phyloP scores from a whole-genome alignment of 768 basidiomycete genomes.

The Kwoniella botswanensis region DNA sequence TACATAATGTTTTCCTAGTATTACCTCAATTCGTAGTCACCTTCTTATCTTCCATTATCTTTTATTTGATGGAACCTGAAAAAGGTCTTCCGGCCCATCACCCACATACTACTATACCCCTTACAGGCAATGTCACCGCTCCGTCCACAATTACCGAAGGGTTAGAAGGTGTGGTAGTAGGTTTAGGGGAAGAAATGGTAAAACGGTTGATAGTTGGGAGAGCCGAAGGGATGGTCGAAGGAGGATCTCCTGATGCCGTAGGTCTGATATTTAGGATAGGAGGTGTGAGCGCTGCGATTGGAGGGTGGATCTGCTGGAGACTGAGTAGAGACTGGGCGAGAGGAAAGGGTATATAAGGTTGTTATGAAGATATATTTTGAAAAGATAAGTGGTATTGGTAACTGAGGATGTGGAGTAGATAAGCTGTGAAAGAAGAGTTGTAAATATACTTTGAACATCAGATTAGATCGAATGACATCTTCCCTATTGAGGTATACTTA shows the following conservation, averaged over 20 bases:
- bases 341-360: slow-evolving; percentile 27
- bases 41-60: slow-evolving; percentile 80
- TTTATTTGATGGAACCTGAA: slow-evolving; percentile 77
- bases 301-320: slow-evolving; percentile 29
- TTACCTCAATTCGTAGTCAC: slow-evolving; percentile 93
- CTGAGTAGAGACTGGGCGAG: slow-evolving; percentile 28
- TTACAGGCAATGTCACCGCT: slow-evolving; percentile 54
- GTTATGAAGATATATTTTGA: neutral
- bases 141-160: slow-evolving; percentile 56
- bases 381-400: neutral
- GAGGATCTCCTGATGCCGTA: slow-evolving; percentile 67
- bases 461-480: no score
- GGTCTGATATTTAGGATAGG: slow-evolving; percentile 69
- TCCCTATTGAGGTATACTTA: no score
- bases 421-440: no score
- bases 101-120: slow-evolving; percentile 41
- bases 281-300: slow-evolving; percentile 37
- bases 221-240: slow-evolving; percentile 48
- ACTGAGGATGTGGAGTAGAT: no score
- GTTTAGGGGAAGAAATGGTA: slow-evolving; percentile 15
- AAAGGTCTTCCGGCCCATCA: slow-evolving; percentile 42
- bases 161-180: slow-evolving; percentile 21
- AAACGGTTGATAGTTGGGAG: slow-evolving; percentile 29
- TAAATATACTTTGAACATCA: no score
- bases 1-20: slow-evolving; percentile 93